Conservation (phyloP, 257 asterid genomes). For the Nicotiana undulata region DNA sequence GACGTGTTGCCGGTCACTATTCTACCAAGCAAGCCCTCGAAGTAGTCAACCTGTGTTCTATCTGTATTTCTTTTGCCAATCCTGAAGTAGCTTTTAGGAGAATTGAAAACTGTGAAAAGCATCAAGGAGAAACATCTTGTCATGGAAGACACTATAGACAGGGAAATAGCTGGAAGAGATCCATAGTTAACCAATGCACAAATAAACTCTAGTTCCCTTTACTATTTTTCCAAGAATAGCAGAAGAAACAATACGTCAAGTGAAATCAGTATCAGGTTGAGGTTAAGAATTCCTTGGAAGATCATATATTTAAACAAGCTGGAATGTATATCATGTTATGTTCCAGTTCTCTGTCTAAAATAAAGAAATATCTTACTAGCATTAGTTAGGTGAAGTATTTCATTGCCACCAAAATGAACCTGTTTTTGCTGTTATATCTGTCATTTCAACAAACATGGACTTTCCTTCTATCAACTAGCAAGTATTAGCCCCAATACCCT, state of each 20-base stretch:
- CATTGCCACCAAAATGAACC: neutral
- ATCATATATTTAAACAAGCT: neutral
- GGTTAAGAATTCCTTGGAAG: neutral
- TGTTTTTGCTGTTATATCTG: neutral
- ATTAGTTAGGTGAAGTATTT: neutral
- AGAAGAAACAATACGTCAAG: neutral
- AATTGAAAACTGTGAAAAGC: neutral
- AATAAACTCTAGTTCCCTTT: neutral
- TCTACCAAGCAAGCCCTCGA: neutral
- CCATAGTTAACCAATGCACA: neutral
- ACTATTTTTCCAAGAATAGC: neutral
- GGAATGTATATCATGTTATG: neutral
- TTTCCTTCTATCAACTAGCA: neutral
- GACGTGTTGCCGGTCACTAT: neutral
- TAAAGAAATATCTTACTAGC: neutral
- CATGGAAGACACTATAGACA: neutral
- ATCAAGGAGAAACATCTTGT: neutral
- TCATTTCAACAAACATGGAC: neutral
- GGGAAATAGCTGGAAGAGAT: neutral
- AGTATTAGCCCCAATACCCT: neutral
- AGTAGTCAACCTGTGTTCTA: slow-evolving; percentile 1
- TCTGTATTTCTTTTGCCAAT: neutral
- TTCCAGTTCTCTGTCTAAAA: neutral
- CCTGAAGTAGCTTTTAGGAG: neutral
- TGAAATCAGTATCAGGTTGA: neutral